phyloP scores from a whole-genome alignment of 139 green algal species.

The Spirogloea muscicola region DNA sequence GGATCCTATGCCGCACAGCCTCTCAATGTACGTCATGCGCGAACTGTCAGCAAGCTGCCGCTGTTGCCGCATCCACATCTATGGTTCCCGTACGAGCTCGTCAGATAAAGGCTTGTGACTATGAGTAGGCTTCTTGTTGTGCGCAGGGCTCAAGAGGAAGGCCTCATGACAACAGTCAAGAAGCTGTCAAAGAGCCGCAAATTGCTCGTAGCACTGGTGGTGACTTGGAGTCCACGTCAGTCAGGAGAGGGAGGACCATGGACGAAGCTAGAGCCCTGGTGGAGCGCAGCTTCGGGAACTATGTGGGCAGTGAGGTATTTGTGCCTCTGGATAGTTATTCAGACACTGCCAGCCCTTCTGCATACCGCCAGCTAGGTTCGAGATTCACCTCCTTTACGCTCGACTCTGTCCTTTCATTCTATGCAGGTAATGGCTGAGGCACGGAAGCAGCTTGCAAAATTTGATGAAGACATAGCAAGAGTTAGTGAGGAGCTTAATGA shows the following conservation, averaged over 20 bases:
- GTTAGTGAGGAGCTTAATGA: not conserved
- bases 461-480: slow-evolving; percentile 19
- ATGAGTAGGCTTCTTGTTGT: too few species aligned
- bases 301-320: slow-evolving; percentile 47
- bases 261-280: slow-evolving; percentile 34
- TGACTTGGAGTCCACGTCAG: too few species aligned
- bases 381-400: not conserved
- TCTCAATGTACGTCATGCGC: too few species aligned
- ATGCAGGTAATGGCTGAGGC: slow-evolving; percentile 22
- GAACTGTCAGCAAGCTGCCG: too few species aligned
- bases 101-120: too few species aligned
- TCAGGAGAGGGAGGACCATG: slow-evolving; percentile 19
- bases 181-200: too few species aligned
- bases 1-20: too few species aligned
- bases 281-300: slow-evolving; percentile 53
- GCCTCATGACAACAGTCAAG: too few species aligned
- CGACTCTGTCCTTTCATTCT: not conserved
- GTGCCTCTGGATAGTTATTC: not conserved
- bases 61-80: too few species aligned
- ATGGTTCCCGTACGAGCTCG: too few species aligned
- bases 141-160: too few species aligned
- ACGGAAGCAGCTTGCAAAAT: slow-evolving; percentile 6
- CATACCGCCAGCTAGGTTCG: not conserved
- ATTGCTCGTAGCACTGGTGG: too few species aligned
- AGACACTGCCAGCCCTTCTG: not conserved